phyloP scores from a whole-genome alignment of 1,284 basidiomycete genomes.

The Takashimella koratensis region DNA sequence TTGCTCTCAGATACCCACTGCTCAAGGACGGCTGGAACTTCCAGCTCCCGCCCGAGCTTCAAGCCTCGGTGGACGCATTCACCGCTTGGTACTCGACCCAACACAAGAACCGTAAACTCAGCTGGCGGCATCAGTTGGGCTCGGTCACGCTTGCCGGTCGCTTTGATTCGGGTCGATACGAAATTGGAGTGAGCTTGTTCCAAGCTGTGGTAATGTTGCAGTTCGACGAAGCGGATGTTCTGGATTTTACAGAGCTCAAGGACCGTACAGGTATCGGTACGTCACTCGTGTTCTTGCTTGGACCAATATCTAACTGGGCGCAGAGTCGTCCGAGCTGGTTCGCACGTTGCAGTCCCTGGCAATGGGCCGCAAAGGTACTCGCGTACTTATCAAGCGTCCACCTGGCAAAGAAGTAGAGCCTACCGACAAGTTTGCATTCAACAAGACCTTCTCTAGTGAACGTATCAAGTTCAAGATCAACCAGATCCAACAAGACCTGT shows the following conservation, averaged over 20 bases:
- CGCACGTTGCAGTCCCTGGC: slow-evolving; percentile 88
- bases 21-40: slow-evolving; percentile 46
- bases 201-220: slow-evolving; percentile 83
- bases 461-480: slow-evolving; percentile 85
- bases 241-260: slow-evolving; percentile 67
- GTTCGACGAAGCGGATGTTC: slow-evolving; percentile 66
- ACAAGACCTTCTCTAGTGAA: slow-evolving; percentile 76
- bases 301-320: not conserved
- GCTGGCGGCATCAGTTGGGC: slow-evolving; percentile 79
- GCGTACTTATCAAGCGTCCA: slow-evolving; percentile 79
- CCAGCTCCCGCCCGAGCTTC: slow-evolving; percentile 57
- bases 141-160: slow-evolving; percentile 67
- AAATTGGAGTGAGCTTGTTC: slow-evolving; percentile 84
- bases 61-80: slow-evolving; percentile 62
- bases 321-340: slow-evolving; percentile 70
- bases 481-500: slow-evolving; percentile 90
- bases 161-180: slow-evolving; percentile 71
- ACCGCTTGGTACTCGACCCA: slow-evolving; percentile 67
- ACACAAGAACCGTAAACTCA: slow-evolving; percentile 67
- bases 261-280: slow-evolving; percentile 70
- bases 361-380: slow-evolving; percentile 71
- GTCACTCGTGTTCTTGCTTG: slow-evolving; percentile 30
- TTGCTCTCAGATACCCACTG: slow-evolving; percentile 27
- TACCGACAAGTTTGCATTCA: slow-evolving; percentile 74
- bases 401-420: slow-evolving; percentile 73